Conservation (phyloP, 1,139 yeast genomes). For the Pichia sp. region DNA sequence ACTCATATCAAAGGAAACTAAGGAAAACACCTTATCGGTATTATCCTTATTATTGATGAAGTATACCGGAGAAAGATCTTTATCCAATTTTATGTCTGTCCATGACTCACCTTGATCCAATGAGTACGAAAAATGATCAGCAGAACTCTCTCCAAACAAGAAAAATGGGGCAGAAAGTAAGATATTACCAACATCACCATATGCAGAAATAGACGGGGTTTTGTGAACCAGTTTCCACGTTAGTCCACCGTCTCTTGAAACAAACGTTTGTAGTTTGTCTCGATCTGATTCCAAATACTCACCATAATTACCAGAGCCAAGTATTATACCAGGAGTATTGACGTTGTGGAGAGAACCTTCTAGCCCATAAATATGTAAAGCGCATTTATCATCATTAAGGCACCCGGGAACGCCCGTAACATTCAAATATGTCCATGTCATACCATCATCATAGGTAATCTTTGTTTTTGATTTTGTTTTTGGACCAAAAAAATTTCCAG, state of each 20-base stretch:
- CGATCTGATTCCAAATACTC: conserved; percentile 40
- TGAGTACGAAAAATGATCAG: conserved; percentile 43
- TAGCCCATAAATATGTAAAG: conserved; percentile 46
- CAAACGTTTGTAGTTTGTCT: conserved; percentile 38
- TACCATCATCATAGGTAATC: conserved; percentile 53
- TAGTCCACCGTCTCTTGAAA: conserved; percentile 74
- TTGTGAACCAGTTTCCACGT: conserved; percentile 56
- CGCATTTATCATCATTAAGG: conserved; percentile 37
- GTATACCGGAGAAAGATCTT: conserved; percentile 34
- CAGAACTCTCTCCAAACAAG: conserved; percentile 7
- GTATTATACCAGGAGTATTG: conserved; percentile 57
- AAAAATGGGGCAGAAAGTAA: conserved; percentile 48
- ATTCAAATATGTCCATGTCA: conserved; percentile 40
- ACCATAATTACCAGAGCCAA: conserved; percentile 54
- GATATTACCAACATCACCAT: conserved; percentile 78
- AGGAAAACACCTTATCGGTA: conserved; percentile 52
- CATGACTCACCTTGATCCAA: conserved; percentile 71
- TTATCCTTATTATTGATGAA: conserved; percentile 68
- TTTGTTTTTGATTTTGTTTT: conserved; percentile 25
- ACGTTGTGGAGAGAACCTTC: conserved; percentile 65
- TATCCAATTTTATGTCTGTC: conserved; percentile 44
- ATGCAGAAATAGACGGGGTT: conserved; percentile 48
- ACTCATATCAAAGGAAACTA: conserved; percentile 27
- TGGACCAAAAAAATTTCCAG: conserved; percentile 10
- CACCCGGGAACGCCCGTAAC: conserved; percentile 40